Conservation (phyloP, 2,329 filamentous ascomycete genomes). For the Cladophialophora yegresii region DNA sequence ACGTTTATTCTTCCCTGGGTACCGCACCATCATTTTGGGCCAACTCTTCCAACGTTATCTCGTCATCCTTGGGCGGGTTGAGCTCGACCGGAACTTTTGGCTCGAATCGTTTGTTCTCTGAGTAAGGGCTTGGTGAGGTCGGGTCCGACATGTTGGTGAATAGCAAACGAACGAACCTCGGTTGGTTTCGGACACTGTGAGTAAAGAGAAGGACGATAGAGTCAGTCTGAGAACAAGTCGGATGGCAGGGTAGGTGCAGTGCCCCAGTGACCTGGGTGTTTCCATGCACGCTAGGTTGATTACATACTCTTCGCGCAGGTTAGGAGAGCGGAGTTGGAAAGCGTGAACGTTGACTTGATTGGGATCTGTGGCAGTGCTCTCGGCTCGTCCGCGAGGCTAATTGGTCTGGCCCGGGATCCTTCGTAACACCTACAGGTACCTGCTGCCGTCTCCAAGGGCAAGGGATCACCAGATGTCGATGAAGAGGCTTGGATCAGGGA, state of each 20-base stretch:
- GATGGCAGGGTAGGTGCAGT: conserved; percentile 1
- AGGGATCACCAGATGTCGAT: neutral
- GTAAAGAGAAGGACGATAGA: conserved; percentile 5
- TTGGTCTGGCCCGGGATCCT: neutral
- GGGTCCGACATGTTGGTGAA: conserved; percentile 31
- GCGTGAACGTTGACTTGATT: conserved; percentile 11
- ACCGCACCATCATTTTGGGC: conserved; percentile 80
- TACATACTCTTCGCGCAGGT: conserved; percentile 28
- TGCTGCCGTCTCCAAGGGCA: neutral
- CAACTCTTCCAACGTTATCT: conserved; percentile 78
- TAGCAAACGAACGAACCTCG: conserved; percentile 14
- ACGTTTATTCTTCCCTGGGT: neutral
- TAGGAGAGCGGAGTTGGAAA: conserved; percentile 8
- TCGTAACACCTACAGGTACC: neutral
- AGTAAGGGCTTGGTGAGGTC: conserved; percentile 36
- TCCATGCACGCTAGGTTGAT: conserved; percentile 12
- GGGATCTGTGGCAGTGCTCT: conserved; percentile 6
- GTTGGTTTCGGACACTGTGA: conserved; percentile 22
- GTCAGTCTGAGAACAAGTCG: neutral
- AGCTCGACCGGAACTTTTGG: conserved; percentile 58
- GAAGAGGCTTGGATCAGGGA: neutral
- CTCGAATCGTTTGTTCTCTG: conserved; percentile 43
- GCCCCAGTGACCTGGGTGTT: conserved; percentile 22
- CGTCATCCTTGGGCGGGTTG: conserved; percentile 81
- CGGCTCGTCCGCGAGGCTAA: neutral